Base-by-base conservation (phyloP, 208 protist species). In the Acanthamoeba castellanii region DNA sequence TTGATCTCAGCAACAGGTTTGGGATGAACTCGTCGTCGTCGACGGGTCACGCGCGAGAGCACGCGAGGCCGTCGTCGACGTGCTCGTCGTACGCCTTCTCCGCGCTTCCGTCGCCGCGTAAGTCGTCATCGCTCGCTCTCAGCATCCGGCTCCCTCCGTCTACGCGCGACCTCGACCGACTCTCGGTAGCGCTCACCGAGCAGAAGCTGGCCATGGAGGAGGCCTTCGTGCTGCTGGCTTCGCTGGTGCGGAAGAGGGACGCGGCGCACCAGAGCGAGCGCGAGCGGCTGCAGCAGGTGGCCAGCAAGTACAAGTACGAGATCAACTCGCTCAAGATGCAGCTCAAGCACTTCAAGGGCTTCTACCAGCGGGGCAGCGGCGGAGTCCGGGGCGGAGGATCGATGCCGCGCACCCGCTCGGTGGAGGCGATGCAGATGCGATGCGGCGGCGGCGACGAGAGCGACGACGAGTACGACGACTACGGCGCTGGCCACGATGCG, bases 191-290 rank as follows among this genome's bases (percentile, higher is more conserved):
- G 9, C 81, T 88, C 47, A 20, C 27, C 14, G 81, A 88, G 52
- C 81, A 88, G 25, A 88, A 88, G 81, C 50, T 88, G 50, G 50
- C 32, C 30, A 88, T 88, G 81, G 81, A 88, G 81, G 81, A 88
- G 27, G 6, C 81, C 3, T 88, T 88, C 50, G 30, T 88, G 8
- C 81, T 88, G 9, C 81, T 88, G 18, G 11, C 50, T 18, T 88
- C 81, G 22, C 52, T 88, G 5, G 11, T 88, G 50, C 42, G 47
- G n/a, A 88, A 88, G 81, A 32, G 37, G 81, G 81, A 88, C 47
- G 81, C 14, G 4, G 14, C 47, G 50, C 45, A 64, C 30, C 45
- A 42, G 20, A 64, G 1, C n/a, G 81, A 88, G 81, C 81, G 81
- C 27, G 52, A 64, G 13, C 42, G 50, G 14, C 30, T 88, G 22